These are phyloP conservation scores for Dactylellina haptotyla DNA, from an alignment of 2,329 filamentous ascomycete species.

Conservation along the genomic window DNA sequence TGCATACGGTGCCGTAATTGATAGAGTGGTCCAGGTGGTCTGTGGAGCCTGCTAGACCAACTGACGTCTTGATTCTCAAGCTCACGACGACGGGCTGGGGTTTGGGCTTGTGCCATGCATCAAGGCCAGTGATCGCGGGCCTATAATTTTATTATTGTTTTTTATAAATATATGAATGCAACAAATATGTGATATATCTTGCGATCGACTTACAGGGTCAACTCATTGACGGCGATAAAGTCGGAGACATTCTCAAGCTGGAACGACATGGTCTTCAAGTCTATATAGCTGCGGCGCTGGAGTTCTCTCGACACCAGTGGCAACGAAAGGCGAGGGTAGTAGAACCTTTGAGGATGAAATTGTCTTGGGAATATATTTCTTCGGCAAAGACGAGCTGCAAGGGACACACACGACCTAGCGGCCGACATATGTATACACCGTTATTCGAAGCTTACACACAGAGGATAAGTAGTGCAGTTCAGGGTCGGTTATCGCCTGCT, in stretches of 20 bases:
- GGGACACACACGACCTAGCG: constrained; percentile 15
- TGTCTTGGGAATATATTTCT: background rate
- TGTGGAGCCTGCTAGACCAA: constrained; percentile 58
- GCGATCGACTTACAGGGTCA: constrained; percentile 35
- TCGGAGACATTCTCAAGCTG: constrained; percentile 34
- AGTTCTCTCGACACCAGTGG: background rate
- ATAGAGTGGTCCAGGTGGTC: constrained; percentile 58
- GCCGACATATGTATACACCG: constrained; percentile 27
- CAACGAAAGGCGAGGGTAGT: background rate
- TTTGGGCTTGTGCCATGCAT: constrained; percentile 56
- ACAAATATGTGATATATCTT: background rate
- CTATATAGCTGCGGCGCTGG: constrained; percentile 27
- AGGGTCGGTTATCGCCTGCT: background rate
- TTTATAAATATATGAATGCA: background rate
- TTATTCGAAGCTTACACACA: background rate
- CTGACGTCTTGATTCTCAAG: constrained; percentile 57
- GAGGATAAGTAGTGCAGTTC: background rate
- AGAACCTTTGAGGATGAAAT: background rate
- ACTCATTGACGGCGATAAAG: constrained; percentile 46
- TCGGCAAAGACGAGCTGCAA: constrained; percentile 12
- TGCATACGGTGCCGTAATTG: constrained; percentile 58
- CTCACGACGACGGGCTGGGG: constrained; percentile 57
- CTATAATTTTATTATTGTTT: constrained; percentile 27
- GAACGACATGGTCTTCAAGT: constrained; percentile 50
- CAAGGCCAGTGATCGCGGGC: constrained; percentile 40